phyloP scores from a whole-genome alignment of 2,329 filamentous ascomycete genomes.

The Ophiostoma perfectum region DNA sequence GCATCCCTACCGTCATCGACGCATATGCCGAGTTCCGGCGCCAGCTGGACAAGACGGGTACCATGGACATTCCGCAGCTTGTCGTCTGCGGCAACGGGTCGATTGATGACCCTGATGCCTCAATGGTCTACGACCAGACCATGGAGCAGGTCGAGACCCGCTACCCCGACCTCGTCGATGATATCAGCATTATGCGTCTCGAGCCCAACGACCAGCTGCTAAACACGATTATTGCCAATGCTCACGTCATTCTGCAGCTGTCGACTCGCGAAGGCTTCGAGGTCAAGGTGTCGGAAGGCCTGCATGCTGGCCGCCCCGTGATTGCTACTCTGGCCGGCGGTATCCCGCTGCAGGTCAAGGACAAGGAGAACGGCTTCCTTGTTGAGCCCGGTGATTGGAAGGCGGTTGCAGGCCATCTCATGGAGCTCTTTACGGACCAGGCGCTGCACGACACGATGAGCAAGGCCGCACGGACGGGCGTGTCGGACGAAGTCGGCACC shows the following conservation, averaged over 20 bases:
- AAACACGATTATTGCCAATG: slow-evolving; percentile 67
- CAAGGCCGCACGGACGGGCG: slow-evolving; percentile 55
- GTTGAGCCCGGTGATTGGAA: slow-evolving; percentile 66
- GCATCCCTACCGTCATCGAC: slow-evolving; percentile 70
- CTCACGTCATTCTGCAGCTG: slow-evolving; percentile 69
- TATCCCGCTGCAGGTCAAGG: slow-evolving; percentile 70
- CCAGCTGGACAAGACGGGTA: slow-evolving; percentile 48
- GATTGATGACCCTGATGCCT: slow-evolving; percentile 74
- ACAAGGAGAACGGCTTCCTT: slow-evolving; percentile 66
- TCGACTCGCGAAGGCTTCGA: slow-evolving; percentile 80
- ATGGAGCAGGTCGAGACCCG: slow-evolving; percentile 59
- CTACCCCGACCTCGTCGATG: slow-evolving; percentile 56
- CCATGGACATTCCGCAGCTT: slow-evolving; percentile 59
- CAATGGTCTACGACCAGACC: slow-evolving; percentile 65
- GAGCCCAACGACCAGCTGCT: slow-evolving; percentile 74
- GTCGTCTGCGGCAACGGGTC: slow-evolving; percentile 75
- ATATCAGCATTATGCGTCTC: slow-evolving; percentile 70
- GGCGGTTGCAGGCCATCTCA: slow-evolving; percentile 61
- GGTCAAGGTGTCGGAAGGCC: slow-evolving; percentile 77
- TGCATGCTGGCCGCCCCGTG: slow-evolving; percentile 73
- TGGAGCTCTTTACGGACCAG: slow-evolving; percentile 60
- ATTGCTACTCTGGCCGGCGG: slow-evolving; percentile 73
- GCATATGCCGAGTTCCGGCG: slow-evolving; percentile 68
- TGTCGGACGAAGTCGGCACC: slow-evolving; percentile 77
- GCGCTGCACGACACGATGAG: slow-evolving; percentile 63